These are phyloP conservation scores for Quillaja saponaria DNA, from an alignment of 306 rosid species.

Conservation along the genomic window DNA sequence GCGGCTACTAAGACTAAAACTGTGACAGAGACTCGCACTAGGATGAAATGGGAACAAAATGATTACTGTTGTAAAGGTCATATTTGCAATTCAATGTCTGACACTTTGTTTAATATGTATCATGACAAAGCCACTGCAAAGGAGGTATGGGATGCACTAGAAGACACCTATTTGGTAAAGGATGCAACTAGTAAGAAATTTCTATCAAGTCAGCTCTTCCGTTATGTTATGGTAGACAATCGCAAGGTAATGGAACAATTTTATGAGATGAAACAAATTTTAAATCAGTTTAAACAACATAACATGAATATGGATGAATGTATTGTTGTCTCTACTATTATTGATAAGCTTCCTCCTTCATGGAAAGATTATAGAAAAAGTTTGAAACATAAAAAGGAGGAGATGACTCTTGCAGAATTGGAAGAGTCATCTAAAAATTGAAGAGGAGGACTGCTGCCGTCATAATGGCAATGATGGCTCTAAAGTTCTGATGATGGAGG, in stretches of 20 bases:
- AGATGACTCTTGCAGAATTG: not conserved
- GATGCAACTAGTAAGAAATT: no score
- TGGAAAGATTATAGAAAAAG: conserved; percentile 7
- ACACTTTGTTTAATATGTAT: not conserved
- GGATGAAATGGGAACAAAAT: not conserved
- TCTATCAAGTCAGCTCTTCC: not conserved
- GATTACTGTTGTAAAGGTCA: conserved; percentile 2
- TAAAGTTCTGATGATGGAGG: no score
- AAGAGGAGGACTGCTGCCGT: not conserved
- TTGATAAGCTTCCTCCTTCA: conserved; percentile 6
- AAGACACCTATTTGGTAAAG: not conserved
- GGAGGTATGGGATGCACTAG: not conserved
- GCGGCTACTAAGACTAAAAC: not conserved
- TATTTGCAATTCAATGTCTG: conserved; percentile 4
- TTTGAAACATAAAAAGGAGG: conserved; percentile 15
- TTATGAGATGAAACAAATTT: not conserved
- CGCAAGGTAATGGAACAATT: not conserved
- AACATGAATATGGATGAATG: not conserved
- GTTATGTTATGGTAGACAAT: not conserved
- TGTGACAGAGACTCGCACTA: not conserved
- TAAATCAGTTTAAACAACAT: not conserved
- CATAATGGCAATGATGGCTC: no score
- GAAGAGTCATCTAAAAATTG: not conserved
- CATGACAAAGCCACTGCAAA: not conserved
- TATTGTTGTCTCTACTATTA: conserved; percentile 3